phyloP scores from a whole-genome alignment of 805 yeast species.

The Saccharomycopsis schoenii region DNA sequence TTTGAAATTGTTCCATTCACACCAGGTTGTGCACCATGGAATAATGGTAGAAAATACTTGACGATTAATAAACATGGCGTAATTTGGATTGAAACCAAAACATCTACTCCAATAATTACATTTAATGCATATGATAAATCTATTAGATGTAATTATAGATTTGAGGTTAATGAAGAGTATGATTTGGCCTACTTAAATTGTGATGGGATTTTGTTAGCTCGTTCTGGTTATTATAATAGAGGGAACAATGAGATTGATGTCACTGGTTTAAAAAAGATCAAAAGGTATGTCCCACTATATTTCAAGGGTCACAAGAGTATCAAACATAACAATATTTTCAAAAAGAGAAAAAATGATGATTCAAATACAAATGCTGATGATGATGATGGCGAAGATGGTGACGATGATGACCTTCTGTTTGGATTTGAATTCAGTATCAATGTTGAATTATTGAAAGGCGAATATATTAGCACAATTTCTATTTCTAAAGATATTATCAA shows the following conservation, averaged over 20 bases:
- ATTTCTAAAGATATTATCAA: not conserved
- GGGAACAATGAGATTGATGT: slow-evolving; percentile 3
- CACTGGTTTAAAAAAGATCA: slow-evolving; percentile 2
- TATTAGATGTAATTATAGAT: slow-evolving; percentile 5
- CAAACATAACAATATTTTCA: not conserved
- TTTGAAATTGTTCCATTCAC: slow-evolving; percentile 12
- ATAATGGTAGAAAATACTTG: slow-evolving; percentile 16
- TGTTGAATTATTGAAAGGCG: slow-evolving; percentile 9
- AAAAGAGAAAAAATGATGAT: not conserved
- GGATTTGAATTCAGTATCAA: not conserved
- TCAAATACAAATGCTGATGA: not conserved
- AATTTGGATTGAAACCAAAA: slow-evolving; percentile 19
- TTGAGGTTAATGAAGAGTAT: slow-evolving; percentile 12
- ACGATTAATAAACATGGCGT: slow-evolving; percentile 13
- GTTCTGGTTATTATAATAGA: slow-evolving; percentile 11
- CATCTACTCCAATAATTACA: slow-evolving; percentile 15
- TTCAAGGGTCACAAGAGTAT: slow-evolving; percentile 1
- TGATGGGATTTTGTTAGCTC: slow-evolving; percentile 11
- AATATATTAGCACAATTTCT: slow-evolving; percentile 7
- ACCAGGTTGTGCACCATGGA: slow-evolving; percentile 15
- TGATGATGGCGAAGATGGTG: not conserved
- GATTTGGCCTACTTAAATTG: slow-evolving; percentile 12
- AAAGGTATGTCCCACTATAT: slow-evolving; percentile 4
- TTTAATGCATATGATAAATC: slow-evolving; percentile 12
- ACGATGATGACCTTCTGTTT: not conserved